Evolutionary conservation across 2,329 filamentous ascomycete species (phyloP).

Genomic region (Arthrobotrys iridis): DNA sequence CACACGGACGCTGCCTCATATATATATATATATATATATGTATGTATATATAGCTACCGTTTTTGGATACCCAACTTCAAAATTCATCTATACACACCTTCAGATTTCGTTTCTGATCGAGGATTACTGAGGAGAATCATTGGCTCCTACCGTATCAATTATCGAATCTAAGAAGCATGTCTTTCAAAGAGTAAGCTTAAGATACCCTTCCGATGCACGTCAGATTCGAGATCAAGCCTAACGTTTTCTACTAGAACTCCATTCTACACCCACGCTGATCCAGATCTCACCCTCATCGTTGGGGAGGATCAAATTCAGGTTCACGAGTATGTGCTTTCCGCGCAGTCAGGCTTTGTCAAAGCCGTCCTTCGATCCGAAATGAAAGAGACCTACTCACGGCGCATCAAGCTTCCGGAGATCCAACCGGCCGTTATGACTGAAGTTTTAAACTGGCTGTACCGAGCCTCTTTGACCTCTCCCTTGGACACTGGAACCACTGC

Average conservation of each 20-base stretch:
- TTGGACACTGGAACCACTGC: neutral
- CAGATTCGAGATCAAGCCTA: neutral
- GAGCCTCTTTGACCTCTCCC: neutral
- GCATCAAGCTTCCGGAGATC: slow-evolving; percentile 13
- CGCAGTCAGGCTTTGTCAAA: slow-evolving; percentile 10
- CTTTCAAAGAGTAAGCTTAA: slow-evolving; percentile 3
- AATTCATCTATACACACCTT: too few relatives aligned
- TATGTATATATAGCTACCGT: too few relatives aligned
- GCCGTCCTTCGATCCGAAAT: neutral
- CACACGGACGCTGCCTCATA: too few relatives aligned
- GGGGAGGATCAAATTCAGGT: neutral
- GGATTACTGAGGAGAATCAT: neutral
- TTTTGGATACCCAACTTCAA: too few relatives aligned
- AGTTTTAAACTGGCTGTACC: slow-evolving; percentile 18
- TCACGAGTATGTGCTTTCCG: neutral
- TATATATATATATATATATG: too few relatives aligned
- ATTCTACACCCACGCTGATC: neutral
- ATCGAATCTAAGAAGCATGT: neutral
- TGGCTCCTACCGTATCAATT: too few relatives aligned
- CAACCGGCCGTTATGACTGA: neutral
- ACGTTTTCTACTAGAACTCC: neutral
- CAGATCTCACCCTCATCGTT: slow-evolving; percentile 3
- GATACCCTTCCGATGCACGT: too few relatives aligned
- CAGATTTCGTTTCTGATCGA: too few relatives aligned
- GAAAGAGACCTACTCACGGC: neutral